These are phyloP conservation scores for Phoma sp. DNA, from an alignment of 2,329 filamentous ascomycete species.

Conservation along the genomic window DNA sequence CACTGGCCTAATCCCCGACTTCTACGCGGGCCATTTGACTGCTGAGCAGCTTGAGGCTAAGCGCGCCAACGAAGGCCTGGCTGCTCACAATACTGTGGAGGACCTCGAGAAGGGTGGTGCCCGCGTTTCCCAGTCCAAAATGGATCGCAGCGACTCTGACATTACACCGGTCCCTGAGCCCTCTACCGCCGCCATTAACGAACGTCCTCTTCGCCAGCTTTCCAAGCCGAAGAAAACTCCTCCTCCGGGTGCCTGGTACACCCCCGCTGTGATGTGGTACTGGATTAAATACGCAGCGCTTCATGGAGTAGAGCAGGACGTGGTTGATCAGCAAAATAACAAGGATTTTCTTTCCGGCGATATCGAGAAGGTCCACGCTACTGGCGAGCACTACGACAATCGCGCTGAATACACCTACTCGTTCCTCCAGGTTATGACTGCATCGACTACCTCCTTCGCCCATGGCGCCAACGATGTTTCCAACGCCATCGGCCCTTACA, in stretches of 20 bases:
- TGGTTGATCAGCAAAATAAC: conserved; percentile 51
- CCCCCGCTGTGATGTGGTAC: conserved; percentile 53
- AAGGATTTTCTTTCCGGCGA: conserved; percentile 59
- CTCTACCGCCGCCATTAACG: conserved; percentile 2
- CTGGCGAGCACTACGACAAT: conserved; percentile 67
- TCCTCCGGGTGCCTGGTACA: conserved; percentile 53
- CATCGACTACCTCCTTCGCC: conserved; percentile 74
- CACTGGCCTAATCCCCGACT: conserved; percentile 57
- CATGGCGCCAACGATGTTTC: conserved; percentile 73
- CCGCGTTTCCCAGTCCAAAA: conserved; percentile 12
- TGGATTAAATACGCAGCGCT: conserved; percentile 55
- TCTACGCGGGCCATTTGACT: conserved; percentile 64
- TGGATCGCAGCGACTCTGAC: conserved; percentile 26
- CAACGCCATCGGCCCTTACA: conserved; percentile 62
- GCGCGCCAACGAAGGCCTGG: conserved; percentile 25
- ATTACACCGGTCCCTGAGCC: conserved; percentile 22
- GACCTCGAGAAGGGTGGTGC: conserved; percentile 37
- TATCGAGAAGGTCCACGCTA: conserved; percentile 62
- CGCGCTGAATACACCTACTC: conserved; percentile 59
- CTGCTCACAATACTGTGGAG: conserved; percentile 3
- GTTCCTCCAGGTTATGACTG: conserved; percentile 55
- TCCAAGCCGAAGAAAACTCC: conserved; percentile 29
- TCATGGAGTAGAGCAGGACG: conserved; percentile 59
- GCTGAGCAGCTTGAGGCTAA: conserved; percentile 56
- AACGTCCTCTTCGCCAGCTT: conserved; percentile 14